phyloP scores from a whole-genome alignment of 768 basidiomycete genomes.

The Collybiopsis confluens region DNA sequence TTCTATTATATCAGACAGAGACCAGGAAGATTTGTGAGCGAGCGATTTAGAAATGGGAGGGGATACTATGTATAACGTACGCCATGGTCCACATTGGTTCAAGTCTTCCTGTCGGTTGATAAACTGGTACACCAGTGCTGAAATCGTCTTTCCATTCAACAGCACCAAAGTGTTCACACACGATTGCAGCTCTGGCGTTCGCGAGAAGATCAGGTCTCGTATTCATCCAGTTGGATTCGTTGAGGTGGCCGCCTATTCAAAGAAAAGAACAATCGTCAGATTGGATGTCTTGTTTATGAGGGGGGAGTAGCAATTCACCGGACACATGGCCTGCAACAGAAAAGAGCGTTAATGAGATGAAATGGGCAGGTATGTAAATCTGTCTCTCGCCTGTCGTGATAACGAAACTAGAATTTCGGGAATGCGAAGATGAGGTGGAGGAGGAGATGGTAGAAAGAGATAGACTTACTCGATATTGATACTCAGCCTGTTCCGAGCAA shows the following conservation, averaged over 20 bases:
- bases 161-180: constrained; percentile 28
- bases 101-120: constrained; percentile 20
- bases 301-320: too few relatives aligned
- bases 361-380: too few relatives aligned
- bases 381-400: too few relatives aligned
- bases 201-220: constrained; percentile 18
- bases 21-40: neutral
- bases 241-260: constrained; percentile 20
- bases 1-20: too few relatives aligned
- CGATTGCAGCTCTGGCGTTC: constrained; percentile 24
- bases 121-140: constrained; percentile 16
- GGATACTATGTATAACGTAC: constrained; percentile 12
- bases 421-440: neutral
- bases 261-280: too few relatives aligned
- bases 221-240: constrained; percentile 25
- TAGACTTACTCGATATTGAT: constrained; percentile 23
- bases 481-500: constrained; percentile 18
- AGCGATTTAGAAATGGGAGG: neutral
- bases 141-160: constrained; percentile 25
- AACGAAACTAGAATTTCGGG: constrained; percentile 17
- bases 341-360: too few relatives aligned
- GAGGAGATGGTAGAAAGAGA: neutral
- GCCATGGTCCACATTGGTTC: constrained; percentile 32
- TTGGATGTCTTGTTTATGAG: too few relatives aligned
- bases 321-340: constrained; percentile 28